phyloP scores from a whole-genome alignment of 805 yeast genomes.

The Candida vartiovaarae region DNA sequence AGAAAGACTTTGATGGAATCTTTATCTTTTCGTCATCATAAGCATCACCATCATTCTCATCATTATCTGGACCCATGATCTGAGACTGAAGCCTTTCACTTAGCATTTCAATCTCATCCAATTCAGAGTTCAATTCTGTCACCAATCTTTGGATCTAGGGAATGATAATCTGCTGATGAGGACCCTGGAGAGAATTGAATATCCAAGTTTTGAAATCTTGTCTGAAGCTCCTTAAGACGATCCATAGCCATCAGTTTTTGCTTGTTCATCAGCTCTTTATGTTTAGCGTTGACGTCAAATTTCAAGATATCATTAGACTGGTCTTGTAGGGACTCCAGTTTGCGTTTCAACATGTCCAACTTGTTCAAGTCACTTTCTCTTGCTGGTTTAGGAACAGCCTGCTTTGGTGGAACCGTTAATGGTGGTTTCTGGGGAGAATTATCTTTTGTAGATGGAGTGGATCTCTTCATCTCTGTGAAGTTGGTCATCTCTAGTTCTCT shows the following conservation, averaged over 20 bases:
- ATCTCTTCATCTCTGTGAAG: slow-evolving; percentile 44
- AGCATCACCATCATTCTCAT: not conserved
- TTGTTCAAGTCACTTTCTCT: slow-evolving; percentile 49
- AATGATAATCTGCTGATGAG: slow-evolving; percentile 17
- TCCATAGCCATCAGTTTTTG: slow-evolving; percentile 64
- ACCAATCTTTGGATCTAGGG: slow-evolving; percentile 31
- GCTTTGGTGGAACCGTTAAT: not conserved
- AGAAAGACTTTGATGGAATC: slow-evolving; percentile 18
- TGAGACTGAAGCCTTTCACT: slow-evolving; percentile 15
- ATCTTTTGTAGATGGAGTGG: slow-evolving; percentile 11
- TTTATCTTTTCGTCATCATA: slow-evolving; percentile 1
- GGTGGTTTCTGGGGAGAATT: slow-evolving; percentile 23
- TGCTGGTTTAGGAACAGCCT: slow-evolving; percentile 24
- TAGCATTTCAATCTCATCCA: slow-evolving; percentile 23
- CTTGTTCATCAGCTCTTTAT: slow-evolving; percentile 48
- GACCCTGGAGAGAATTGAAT: slow-evolving; percentile 36
- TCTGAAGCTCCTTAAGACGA: slow-evolving; percentile 63
- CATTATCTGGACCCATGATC: not conserved
- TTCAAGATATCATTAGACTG: slow-evolving; percentile 76
- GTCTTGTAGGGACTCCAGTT: slow-evolving; percentile 54
- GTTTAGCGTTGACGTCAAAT: slow-evolving; percentile 43
- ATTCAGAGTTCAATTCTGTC: slow-evolving; percentile 33
- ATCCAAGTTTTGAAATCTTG: slow-evolving; percentile 56
- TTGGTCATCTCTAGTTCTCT: slow-evolving; percentile 81
- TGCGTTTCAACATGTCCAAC: slow-evolving; percentile 46